Conservation (phyloP, 768 basidiomycete genomes). For the Clathrus columnatus region DNA sequence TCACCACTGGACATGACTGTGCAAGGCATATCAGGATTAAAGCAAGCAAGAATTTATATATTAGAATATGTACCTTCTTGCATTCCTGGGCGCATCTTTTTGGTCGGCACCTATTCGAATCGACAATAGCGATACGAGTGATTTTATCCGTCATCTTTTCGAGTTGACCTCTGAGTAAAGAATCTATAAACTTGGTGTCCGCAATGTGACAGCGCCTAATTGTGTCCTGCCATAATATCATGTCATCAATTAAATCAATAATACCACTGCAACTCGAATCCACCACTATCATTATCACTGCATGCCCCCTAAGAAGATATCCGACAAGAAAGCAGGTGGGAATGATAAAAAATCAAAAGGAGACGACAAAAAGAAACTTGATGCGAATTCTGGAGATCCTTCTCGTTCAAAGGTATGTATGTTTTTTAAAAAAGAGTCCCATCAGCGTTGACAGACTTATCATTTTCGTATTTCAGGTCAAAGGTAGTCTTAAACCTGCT, state of each 20-base stretch:
- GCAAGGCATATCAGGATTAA: constrained; percentile 10
- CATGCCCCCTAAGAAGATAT: constrained; percentile 30
- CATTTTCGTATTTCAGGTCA: constrained; percentile 29
- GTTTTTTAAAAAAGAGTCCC: background rate
- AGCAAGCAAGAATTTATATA: background rate
- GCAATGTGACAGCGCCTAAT: background rate
- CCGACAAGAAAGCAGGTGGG: constrained; percentile 29
- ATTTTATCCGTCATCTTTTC: constrained; percentile 81
- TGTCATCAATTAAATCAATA: background rate
- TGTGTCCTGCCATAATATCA: background rate
- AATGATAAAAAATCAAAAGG: constrained; percentile 26
- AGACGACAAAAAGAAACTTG: constrained; percentile 13
- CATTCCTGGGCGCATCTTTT: constrained; percentile 97
- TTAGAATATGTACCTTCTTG: constrained; percentile 61
- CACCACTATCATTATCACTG: constrained; percentile 2
- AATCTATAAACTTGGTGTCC: background rate
- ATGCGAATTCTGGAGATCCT: constrained; percentile 14
- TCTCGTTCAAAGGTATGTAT: constrained; percentile 15
- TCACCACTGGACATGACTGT: constrained; percentile 90
- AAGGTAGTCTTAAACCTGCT: constrained; percentile 63
- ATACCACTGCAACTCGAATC: background rate
- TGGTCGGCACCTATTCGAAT: constrained; percentile 88
- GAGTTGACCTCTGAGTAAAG: background rate
- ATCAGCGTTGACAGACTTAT: background rate
- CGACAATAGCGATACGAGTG: constrained; percentile 94